A percentile compares a stretch with the other conserved stretches of the same genome.
phyloP scores from a whole-genome alignment of 192 early-diverging fungal species.

The Rhizophlyctis rosea region DNA sequence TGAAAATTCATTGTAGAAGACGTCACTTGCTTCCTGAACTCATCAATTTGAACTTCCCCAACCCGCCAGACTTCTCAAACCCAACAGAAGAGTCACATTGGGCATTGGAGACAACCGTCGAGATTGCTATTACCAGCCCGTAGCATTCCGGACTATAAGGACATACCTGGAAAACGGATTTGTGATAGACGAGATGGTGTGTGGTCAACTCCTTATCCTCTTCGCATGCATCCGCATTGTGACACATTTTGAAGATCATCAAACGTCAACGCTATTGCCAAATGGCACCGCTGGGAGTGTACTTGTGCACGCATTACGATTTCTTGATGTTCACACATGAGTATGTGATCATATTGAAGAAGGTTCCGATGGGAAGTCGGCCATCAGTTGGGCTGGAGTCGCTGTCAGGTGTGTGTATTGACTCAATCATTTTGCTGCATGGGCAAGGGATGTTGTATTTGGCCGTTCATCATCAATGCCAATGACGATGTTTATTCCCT shows the following conservation, averaged over 20 bases:
- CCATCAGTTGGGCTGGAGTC: too few relatives aligned
- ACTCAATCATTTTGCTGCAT: too few relatives aligned
- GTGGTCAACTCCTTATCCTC: not conserved
- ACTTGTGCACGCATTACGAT: conserved; percentile 83
- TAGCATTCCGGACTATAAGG: conserved; percentile 78
- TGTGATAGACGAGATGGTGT: conserved; percentile 76
- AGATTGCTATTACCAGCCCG: conserved; percentile 85
- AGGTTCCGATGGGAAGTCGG: conserved; percentile 1
- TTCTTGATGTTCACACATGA: conserved; percentile 94
- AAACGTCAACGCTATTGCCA: conserved; percentile 87
- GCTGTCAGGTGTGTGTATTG: too few relatives aligned
- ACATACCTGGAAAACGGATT: conserved; percentile 81
- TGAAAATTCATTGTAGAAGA: not conserved
- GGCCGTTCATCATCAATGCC: too few relatives aligned
- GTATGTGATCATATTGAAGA: conserved; percentile 73
- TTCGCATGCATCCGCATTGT: too few relatives aligned
- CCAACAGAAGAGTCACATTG: conserved; percentile 68
- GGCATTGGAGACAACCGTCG: conserved; percentile 93
- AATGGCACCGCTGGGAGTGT: conserved; percentile 83
- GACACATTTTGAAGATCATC: conserved; percentile 49
- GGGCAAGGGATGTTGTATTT: too few relatives aligned
- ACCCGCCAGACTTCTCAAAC: conserved; percentile 42
- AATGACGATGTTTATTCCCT: too few relatives aligned
- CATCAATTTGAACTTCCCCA: too few relatives aligned
- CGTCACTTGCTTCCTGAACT: not conserved